Evolutionary conservation across 352 stramenopile genomes (phyloP).

Genomic region (Globisporangium splendens): DNA sequence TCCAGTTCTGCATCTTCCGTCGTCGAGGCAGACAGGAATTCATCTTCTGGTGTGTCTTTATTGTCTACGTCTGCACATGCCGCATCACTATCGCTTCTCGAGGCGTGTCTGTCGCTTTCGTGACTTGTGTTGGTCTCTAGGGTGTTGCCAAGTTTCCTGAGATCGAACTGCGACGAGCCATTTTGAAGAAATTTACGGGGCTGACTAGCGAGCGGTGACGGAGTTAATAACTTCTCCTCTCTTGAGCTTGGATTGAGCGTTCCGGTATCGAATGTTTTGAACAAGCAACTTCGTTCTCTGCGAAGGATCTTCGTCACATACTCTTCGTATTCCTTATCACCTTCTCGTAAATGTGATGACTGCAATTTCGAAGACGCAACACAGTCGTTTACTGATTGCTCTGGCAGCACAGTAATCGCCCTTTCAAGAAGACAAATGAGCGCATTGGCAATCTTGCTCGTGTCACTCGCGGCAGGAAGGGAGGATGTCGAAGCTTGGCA

Average conservation of each 20-base stretch:
- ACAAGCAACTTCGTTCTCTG: constrained; percentile 27
- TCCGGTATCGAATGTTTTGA: constrained; percentile 17
- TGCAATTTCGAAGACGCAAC: background rate
- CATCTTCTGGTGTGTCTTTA: constrained; percentile 9
- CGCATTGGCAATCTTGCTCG: background rate
- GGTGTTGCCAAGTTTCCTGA: background rate
- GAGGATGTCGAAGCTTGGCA: background rate
- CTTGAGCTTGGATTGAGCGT: constrained; percentile 1
- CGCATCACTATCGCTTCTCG: constrained; percentile 1
- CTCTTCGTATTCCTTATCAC: constrained; percentile 30
- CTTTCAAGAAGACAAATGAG: constrained; percentile 24
- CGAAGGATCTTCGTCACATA: constrained; percentile 29
- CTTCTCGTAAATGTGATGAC: constrained; percentile 9
- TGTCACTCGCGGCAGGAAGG: background rate
- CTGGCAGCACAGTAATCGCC: constrained; percentile 1
- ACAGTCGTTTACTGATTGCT: background rate
- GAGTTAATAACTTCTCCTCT: background rate
- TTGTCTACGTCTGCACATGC: background rate
- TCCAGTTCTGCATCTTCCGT: constrained; percentile 9
- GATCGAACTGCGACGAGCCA: background rate
- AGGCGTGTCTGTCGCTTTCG: background rate
- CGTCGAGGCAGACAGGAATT: constrained; percentile 12
- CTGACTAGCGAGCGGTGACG: background rate
- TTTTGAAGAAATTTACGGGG: background rate
- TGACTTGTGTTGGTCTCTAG: background rate